Evolutionary conservation across 2,329 filamentous ascomycete genomes (phyloP), one percentile per base, ranked within the genome.

Genomic region (Aureobasidium sp.): DNA sequence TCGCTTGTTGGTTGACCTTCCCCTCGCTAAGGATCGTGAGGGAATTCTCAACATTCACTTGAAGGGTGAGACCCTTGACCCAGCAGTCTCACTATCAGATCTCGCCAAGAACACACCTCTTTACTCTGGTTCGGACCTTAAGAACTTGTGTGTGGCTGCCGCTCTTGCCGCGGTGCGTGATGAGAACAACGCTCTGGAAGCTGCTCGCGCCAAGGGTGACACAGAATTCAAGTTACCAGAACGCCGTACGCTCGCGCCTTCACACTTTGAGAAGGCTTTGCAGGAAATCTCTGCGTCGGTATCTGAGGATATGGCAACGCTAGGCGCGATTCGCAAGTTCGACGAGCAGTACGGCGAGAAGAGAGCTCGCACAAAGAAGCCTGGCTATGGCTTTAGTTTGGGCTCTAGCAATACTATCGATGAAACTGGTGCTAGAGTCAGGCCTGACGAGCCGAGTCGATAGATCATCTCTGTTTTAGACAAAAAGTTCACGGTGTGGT

Each of bases 341-440:
- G 94, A 99, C 72, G 90, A 96, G 76, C 89, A 93, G 73, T 99
- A 92, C 73, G 93, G 94, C 29, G 91, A 96, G 71, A 83, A 87
- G 39, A 87, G 85, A 70, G 84, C 82, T 1, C 83, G 84, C 67
- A 82, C 66, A 56, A 73, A 72, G 68, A 74, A 73, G 68, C 55
- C 66, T 10, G 65, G 66, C 17, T 73, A 71, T 64, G 73, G 73
- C 1, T 74, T 74, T 63, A 70, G 69, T 13, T 29, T 66, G 41
- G 70, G 70, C 10, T 46, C 34, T 15, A 58, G 37, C 6, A 65
- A 51, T 26, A 64, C 61, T 13, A 66, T 70, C 10, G 69, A 73
- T 62, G 71, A 73, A 66, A 67, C 62, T 55, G 66, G 68, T 50
- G 71, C 68, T 26, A 67, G 70, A 50, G 71, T 73, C 20, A 67